Conservation (phyloP, 2,329 filamentous ascomycete species). For the Trichoderma simmonsii region DNA sequence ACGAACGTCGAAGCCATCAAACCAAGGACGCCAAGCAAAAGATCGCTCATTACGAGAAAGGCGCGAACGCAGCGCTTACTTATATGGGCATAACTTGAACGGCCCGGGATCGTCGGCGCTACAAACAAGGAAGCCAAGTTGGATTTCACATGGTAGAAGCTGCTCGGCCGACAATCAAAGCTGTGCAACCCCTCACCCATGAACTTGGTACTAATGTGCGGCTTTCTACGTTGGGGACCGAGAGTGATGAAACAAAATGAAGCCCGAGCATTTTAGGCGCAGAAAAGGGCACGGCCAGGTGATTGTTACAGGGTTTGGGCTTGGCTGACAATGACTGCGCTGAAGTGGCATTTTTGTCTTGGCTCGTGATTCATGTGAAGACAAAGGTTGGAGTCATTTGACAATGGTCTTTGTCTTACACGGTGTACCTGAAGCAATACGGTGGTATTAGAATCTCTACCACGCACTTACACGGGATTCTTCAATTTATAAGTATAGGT, state of each 20-base stretch:
- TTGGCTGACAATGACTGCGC: background rate
- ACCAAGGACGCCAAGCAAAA: background rate
- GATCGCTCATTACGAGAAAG: background rate
- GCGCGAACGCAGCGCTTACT: background rate
- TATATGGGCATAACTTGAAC: background rate
- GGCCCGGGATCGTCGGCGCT: background rate
- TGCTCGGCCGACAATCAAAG: background rate
- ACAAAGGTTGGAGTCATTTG: background rate
- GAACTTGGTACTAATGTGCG: background rate
- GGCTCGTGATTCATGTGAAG: background rate
- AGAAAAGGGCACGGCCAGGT: background rate
- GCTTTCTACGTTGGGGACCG: conserved; percentile 5
- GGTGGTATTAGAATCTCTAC: background rate
- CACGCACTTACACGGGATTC: background rate
- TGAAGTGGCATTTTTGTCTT: background rate
- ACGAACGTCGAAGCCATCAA: background rate
- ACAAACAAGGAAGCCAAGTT: background rate
- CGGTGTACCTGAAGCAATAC: background rate
- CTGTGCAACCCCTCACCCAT: background rate
- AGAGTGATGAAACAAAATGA: background rate
- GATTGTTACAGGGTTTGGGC: background rate
- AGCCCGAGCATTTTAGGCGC: background rate
- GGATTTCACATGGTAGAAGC: conserved; percentile 4
- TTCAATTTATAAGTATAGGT: background rate
- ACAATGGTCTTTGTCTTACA: background rate